Evolutionary conservation across 495 filamentous ascomycete species (phyloP).

Genomic region (Polyplosphaeria fusca): DNA sequence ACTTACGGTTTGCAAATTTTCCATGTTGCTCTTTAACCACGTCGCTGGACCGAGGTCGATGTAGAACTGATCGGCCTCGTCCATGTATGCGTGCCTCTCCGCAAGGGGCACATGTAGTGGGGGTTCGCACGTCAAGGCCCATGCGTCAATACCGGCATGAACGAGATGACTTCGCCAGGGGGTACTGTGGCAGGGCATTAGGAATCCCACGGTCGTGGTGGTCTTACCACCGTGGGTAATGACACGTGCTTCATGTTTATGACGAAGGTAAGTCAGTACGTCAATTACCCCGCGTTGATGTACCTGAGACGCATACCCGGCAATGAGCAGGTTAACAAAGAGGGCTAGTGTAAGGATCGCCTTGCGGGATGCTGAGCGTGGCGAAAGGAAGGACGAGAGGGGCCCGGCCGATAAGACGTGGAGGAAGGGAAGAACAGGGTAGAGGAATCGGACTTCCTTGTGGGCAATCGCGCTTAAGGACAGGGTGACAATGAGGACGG

Average conservation of each 20-base stretch:
- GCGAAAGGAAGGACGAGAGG: constrained; percentile 60
- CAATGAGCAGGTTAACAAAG: constrained; percentile 65
- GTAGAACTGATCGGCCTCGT: constrained; percentile 92
- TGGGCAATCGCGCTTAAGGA: constrained; percentile 79
- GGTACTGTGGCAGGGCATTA: constrained; percentile 97
- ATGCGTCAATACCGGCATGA: constrained; percentile 68
- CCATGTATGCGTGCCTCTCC: constrained; percentile 62
- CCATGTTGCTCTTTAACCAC: constrained; percentile 58
- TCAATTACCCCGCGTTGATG: constrained; percentile 77
- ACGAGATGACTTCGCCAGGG: constrained; percentile 92
- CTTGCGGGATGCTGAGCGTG: constrained; percentile 22
- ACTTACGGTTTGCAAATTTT: constrained; percentile 35
- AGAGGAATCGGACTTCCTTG: constrained; percentile 97
- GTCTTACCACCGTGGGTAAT: background rate
- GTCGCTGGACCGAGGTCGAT: constrained; percentile 47
- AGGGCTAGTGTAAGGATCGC: constrained; percentile 20
- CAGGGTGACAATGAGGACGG: constrained; percentile 57
- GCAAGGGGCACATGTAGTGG: constrained; percentile 63
- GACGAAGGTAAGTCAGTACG: constrained; percentile 69
- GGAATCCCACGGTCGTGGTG: constrained; percentile 70
- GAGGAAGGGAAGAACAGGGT: constrained; percentile 81
- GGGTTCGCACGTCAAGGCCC: constrained; percentile 89
- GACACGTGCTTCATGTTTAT: constrained; percentile 56
- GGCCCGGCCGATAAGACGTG: constrained; percentile 74
- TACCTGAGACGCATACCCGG: constrained; percentile 66